Conservation (phyloP, 805 yeast species). For the Yamadazyma takamatsuzukensis region DNA sequence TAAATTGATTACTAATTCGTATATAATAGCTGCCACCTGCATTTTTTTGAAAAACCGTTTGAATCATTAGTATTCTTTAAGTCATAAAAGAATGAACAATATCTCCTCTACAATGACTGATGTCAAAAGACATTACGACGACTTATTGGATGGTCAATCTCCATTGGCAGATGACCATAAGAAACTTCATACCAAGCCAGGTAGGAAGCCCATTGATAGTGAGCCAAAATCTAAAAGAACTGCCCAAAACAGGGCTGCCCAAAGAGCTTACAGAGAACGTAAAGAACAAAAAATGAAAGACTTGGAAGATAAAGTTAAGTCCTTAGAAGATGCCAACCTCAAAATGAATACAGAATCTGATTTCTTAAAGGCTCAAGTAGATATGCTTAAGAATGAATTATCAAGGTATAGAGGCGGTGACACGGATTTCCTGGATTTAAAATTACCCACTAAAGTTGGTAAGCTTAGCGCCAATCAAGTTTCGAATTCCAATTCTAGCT, state of each 20-base stretch:
- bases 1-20: too few species aligned
- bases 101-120: too few species aligned
- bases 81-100: too few species aligned
- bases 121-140: constrained; percentile 11
- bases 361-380: constrained; percentile 72
- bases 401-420: constrained; percentile 49
- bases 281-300: constrained; percentile 86
- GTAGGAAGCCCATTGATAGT: constrained; percentile 73
- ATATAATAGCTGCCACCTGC: too few species aligned
- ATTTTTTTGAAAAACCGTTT: too few species aligned
- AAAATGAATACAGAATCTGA: constrained; percentile 70
- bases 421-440: constrained; percentile 22
- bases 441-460: constrained; percentile 29
- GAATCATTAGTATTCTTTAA: too few species aligned
- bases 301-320: constrained; percentile 71
- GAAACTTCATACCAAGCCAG: constrained; percentile 55
- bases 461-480: constrained; percentile 13
- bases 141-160: constrained; percentile 5
- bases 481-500: constrained; percentile 12
- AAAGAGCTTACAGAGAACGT: constrained; percentile 92
- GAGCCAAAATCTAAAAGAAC: constrained; percentile 88
- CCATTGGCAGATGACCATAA: constrained; percentile 25
- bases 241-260: constrained; percentile 98
- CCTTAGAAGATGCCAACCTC: constrained; percentile 67
- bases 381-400: constrained; percentile 68